These are phyloP conservation scores for Sporopachydermia quercuum DNA, from an alignment of 805 yeast genomes.

Conservation along the genomic window DNA sequence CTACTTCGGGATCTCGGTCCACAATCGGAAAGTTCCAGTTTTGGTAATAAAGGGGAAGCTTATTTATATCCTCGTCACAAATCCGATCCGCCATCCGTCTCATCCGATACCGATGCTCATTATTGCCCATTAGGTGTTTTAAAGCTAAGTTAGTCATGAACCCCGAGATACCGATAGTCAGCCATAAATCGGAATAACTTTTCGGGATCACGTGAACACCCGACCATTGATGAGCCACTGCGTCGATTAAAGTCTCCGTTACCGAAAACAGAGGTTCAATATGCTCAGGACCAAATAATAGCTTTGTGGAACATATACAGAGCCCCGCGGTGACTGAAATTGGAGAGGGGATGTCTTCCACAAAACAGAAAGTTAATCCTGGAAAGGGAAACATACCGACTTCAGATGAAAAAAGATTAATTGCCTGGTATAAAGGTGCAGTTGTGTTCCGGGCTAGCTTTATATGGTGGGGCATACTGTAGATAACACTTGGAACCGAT, in stretches of 20 bases:
- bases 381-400: slow-evolving; percentile 90
- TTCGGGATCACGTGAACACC: slow-evolving; percentile 83
- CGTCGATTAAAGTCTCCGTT: slow-evolving; percentile 53
- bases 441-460: slow-evolving; percentile 56
- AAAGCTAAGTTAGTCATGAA: slow-evolving; percentile 70
- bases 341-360: slow-evolving; percentile 35
- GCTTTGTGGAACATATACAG: slow-evolving; percentile 39
- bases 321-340: slow-evolving; percentile 63
- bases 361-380: slow-evolving; percentile 63
- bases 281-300: slow-evolving; percentile 56
- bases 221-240: slow-evolving; percentile 81
- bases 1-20: slow-evolving; percentile 38
- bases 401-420: slow-evolving; percentile 73
- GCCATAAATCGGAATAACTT: slow-evolving; percentile 73
- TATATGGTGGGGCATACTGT: slow-evolving; percentile 44
- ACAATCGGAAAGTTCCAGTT: slow-evolving; percentile 48
- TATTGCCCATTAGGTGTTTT: slow-evolving; percentile 61
- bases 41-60: slow-evolving; percentile 69
- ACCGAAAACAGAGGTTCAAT: slow-evolving; percentile 67
- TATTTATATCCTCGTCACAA: slow-evolving; percentile 61
- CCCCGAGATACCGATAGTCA: slow-evolving; percentile 70
- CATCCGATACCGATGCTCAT: slow-evolving; percentile 63
- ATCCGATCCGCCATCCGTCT: slow-evolving; percentile 50
- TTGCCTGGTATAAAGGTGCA: slow-evolving; percentile 57
- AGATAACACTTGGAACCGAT: slow-evolving; percentile 43